Evolutionary conservation across 331 rosid genomes (phyloP), one percentile per base, ranked within the genome.

Genomic region (Telfairia occidentalis): DNA sequence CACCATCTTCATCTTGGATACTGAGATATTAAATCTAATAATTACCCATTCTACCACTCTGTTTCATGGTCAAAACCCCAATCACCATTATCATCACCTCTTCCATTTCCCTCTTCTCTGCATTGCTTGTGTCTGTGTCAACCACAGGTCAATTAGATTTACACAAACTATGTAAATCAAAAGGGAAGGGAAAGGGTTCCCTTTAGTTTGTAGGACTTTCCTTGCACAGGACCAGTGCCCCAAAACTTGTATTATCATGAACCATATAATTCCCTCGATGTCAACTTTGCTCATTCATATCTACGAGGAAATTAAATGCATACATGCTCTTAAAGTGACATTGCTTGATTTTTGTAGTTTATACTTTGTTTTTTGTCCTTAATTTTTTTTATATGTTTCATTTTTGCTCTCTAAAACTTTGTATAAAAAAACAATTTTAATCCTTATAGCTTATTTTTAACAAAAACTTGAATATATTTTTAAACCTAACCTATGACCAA

Each of bases 1-100:
- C 73, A 67, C 53, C 73, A 67, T 38, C 49, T 66, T 66, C 30
- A 64, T 34, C 72, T 64, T 64, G 35, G 75, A 70, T 70, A 43
- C 40, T 70, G 26, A 70, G 26, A 70, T 70, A 57, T 70, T 70
- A 43, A 26, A 16, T 70, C 75, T 32, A 70, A 70, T 70, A 70
- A 70, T 70, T 70, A 70, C 74, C 28, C 23, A 69, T 43, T 63
- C 74, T 69, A 69, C 43, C 58, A 24, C 16, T 28, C 75, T 70
- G 15, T 70, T 70, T 26, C 57, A 70, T 70, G 57, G 58, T 70
- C 75, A 70, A 45, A 26, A 13, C 23, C 23, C 58, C 75, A 70
- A 70, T 70, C 75, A 70, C 42, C 75, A 69, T 69, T 43, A 69
- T 70, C 75, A 45, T 45, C 74, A 40, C 38, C 5, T 7, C 35